Percentiles rank a stretch among this genome's conserved stretches.
phyloP scores from a whole-genome alignment of 2,329 filamentous ascomycete species.

The Epichloe sylvatica region DNA sequence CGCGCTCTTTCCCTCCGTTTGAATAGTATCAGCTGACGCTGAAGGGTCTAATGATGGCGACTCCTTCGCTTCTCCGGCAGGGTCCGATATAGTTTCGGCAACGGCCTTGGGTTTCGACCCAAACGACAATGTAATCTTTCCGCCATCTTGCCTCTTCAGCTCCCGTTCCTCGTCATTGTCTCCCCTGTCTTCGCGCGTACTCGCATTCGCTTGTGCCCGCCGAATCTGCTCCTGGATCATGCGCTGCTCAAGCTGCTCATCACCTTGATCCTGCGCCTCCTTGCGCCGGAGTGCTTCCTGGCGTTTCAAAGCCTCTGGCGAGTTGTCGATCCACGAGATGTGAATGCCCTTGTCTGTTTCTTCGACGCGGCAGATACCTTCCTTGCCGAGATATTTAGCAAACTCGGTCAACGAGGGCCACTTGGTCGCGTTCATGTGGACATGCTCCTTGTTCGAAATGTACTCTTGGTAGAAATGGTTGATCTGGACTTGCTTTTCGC shows the following conservation, averaged over 20 bases:
- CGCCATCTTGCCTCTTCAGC: conserved; percentile 52
- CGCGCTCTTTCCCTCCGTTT: conserved; percentile 7
- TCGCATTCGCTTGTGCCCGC: conserved; percentile 46
- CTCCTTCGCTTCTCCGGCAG: conserved; percentile 4
- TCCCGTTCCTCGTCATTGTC: conserved; percentile 30
- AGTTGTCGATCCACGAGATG: conserved; percentile 84
- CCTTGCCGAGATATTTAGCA: conserved; percentile 69
- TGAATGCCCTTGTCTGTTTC: conserved; percentile 77
- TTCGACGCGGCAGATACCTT: conserved; percentile 81
- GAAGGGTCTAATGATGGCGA: conserved; percentile 11
- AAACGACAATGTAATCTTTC: conserved; percentile 62
- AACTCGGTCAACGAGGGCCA: conserved; percentile 86
- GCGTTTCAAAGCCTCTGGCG: conserved; percentile 66
- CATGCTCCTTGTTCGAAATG: conserved; percentile 63
- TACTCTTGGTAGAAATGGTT: conserved; percentile 96
- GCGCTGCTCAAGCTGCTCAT: conserved; percentile 77
- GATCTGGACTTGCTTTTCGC: conserved; percentile 75
- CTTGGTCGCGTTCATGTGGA: conserved; percentile 88
- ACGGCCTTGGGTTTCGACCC: conserved; percentile 28
- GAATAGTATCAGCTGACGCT: conserved; percentile 7
- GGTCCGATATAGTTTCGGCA: neutral
- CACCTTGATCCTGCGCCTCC: conserved; percentile 76
- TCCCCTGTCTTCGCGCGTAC: conserved; percentile 25
- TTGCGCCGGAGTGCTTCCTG: conserved; percentile 71
- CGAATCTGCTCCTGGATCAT: conserved; percentile 74